phyloP scores from a whole-genome alignment of 257 asterid genomes.

The Cruciata laevipes region DNA sequence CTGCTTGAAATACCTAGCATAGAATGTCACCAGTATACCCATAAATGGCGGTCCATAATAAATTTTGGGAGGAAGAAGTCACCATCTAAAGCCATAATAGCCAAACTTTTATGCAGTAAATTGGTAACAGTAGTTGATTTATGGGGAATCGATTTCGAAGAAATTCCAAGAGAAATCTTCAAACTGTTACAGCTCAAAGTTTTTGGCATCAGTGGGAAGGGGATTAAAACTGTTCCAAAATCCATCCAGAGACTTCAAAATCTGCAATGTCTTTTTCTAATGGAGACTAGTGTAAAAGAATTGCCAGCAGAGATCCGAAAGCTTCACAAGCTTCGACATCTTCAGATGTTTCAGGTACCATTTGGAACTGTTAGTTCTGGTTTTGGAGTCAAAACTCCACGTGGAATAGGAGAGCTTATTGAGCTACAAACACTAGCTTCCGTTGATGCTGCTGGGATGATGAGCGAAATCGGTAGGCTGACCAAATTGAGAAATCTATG shows the following conservation, averaged over 20 bases:
- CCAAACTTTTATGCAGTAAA: not conserved
- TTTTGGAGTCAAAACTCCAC: too few species aligned
- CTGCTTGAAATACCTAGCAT: too few species aligned
- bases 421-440: too few species aligned
- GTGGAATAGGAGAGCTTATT: too few species aligned
- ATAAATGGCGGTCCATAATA: slow-evolving; percentile 11
- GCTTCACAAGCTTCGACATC: slow-evolving; percentile 10
- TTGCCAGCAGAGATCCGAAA: slow-evolving; percentile 17
- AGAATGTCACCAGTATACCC: not conserved
- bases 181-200: slow-evolving; percentile 18
- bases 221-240: slow-evolving; percentile 9
- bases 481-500: too few species aligned
- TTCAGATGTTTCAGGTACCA: not conserved
- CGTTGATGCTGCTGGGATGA: too few species aligned
- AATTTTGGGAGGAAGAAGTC: not conserved
- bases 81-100: not conserved
- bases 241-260: slow-evolving; percentile 15
- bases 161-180: slow-evolving; percentile 21
- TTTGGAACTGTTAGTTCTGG: too few species aligned
- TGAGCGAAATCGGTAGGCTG: too few species aligned
- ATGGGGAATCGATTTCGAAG: slow-evolving; percentile 2
- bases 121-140: slow-evolving; percentile 20
- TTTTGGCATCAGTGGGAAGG: slow-evolving; percentile 8
- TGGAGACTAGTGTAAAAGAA: not conserved
- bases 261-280: slow-evolving; percentile 9